phyloP scores from a whole-genome alignment of 352 stramenopile genomes.

The Globisporangium recalcitrans region DNA sequence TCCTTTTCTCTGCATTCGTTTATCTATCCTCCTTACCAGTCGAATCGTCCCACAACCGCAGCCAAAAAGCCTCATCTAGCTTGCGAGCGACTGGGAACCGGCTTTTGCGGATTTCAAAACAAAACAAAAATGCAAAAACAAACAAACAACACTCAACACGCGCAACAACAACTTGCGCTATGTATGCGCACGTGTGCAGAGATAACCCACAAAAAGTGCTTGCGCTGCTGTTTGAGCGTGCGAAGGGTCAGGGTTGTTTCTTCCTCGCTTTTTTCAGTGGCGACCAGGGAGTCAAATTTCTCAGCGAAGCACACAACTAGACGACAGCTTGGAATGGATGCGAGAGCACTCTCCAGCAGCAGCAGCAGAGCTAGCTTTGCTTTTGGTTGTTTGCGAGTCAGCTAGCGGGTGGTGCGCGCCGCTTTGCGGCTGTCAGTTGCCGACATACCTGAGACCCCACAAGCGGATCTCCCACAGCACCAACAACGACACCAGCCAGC shows the following conservation, averaged over 20 bases:
- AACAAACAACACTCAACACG: background rate
- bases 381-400: background rate
- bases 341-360: background rate
- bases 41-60: constrained; percentile 1
- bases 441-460: constrained; percentile 21
- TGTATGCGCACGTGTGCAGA: background rate
- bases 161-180: background rate
- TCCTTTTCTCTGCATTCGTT: background rate
- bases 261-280: constrained; percentile 8
- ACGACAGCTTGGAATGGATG: constrained; percentile 2
- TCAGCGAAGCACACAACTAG: background rate
- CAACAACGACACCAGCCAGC: background rate
- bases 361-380: too few species aligned
- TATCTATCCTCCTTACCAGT: background rate
- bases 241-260: constrained; percentile 8
- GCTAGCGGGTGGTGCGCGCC: constrained; percentile 10
- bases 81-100: constrained; percentile 1
- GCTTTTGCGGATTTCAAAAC: background rate
- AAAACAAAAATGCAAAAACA: background rate
- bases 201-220: background rate
- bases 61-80: too few species aligned
- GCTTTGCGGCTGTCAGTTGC: constrained; percentile 14
- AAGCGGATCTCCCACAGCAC: background rate
- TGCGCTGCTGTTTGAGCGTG: background rate
- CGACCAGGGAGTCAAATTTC: too few species aligned